Evolutionary conservation across 768 basidiomycete genomes (phyloP), one percentile per base, ranked within the genome.

Genomic region (Floccularia luteovirens): DNA sequence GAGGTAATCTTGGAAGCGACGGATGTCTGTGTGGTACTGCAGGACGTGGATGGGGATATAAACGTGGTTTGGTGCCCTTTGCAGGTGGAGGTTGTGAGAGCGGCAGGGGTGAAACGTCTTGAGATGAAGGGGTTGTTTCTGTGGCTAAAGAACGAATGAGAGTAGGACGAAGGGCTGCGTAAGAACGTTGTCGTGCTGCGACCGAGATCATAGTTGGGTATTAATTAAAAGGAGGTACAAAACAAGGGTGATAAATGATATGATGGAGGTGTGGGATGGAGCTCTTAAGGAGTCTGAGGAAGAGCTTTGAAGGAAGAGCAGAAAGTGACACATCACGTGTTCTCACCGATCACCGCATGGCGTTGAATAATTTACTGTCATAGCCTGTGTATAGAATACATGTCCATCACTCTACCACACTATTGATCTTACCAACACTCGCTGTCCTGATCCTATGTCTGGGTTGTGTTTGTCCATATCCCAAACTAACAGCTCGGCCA

Each of bases 1-100:
- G 64, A 0, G 87, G 86, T 7, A 90, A 72, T 21, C 62, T 59
- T 1, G 78, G 74, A 0, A 82, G 61, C 4, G 57, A 45, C 12
- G 56, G 42, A 45, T 61, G 61, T 4, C 54, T 39, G 33, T 61
- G 59, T 12, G 69, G 59, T 8, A 53, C 51, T 5, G 69, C 63
- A 30, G 71, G 71, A 1, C 74, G 61, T 10, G 75, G 75, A 14
- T 63, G 63, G 1, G 67, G 72, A 47, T 73, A 67, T 10, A 74
- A 58, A 34, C 66, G 60, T 24, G 61, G 57, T 44, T 63, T 64
- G 38, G 51, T 45, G 5, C 50, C 36, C 30, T 54, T 51, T 19
- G 51, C 22, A 12, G 36, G 17, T 13, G 38, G 54, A 12, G 51
- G 52, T 27, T 48, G 50, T 3, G 49, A 49, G 10, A 58, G 61